phyloP scores from a whole-genome alignment of 768 basidiomycete species.

The Sarcomyxa edulis region DNA sequence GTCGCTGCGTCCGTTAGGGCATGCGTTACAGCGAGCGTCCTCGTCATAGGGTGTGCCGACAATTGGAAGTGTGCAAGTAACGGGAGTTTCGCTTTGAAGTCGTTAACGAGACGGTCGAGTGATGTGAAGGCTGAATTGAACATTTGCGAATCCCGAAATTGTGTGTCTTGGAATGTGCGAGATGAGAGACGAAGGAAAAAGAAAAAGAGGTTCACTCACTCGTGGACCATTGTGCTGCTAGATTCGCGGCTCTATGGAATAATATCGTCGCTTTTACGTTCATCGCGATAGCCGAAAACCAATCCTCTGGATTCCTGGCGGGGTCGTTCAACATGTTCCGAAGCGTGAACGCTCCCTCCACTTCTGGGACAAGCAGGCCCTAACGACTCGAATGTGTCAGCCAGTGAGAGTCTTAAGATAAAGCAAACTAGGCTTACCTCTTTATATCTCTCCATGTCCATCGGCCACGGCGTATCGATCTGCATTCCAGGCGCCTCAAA shows the following conservation, averaged over 20 bases:
- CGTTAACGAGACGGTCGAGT: slow-evolving; percentile 40
- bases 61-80: too few relatives aligned
- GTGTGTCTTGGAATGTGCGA: slow-evolving; percentile 27
- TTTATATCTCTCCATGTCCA: slow-evolving; percentile 34
- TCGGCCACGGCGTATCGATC: slow-evolving; percentile 49
- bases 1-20: slow-evolving; percentile 44
- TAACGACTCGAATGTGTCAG: slow-evolving; percentile 18
- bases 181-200: not conserved
- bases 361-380: slow-evolving; percentile 37
- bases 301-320: slow-evolving; percentile 23
- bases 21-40: slow-evolving; percentile 39
- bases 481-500: slow-evolving; percentile 45
- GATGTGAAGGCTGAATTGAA: slow-evolving; percentile 39
- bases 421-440: slow-evolving; percentile 23
- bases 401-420: slow-evolving; percentile 2
- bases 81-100: slow-evolving; percentile 16
- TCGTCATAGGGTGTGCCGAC: slow-evolving; percentile 9
- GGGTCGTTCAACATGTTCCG: slow-evolving; percentile 40
- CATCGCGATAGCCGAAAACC: slow-evolving; percentile 33
- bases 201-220: slow-evolving; percentile 21
- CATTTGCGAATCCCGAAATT: slow-evolving; percentile 33
- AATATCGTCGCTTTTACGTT: slow-evolving; percentile 52
- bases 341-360: slow-evolving; percentile 43
- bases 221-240: slow-evolving; percentile 44
- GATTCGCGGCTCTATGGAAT: slow-evolving; percentile 51